Base-by-base conservation (phyloP, 148 eudicot genomes). In the Cornus suecica region DNA sequence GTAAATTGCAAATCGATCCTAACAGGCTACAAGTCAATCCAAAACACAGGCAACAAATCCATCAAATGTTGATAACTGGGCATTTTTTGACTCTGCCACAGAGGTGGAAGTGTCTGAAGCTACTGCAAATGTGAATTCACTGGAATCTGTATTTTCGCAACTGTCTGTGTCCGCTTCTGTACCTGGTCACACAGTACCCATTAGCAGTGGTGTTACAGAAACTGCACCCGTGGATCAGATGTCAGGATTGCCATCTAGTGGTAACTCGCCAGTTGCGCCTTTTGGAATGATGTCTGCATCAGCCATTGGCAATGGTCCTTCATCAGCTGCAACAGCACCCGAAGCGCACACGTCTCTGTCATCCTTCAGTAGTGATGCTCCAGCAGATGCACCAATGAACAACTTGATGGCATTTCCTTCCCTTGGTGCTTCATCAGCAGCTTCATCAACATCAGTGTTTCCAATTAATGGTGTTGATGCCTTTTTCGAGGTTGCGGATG, bases 1-100 rank as follows among this genome's bases (percentile, higher is more conserved):
- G n/a, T n/a, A n/a, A n/a, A n/a, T n/a, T n/a, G n/a, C n/a, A n/a
- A n/a, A n/a, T n/a, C n/a, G n/a, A n/a, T n/a, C n/a, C n/a, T n/a
- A n/a, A n/a, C n/a, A n/a, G n/a, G n/a, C n/a, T 66, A 29, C 78
- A n/a, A 72, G 37, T 74, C 83, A 86, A 27, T 66, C 90, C 14
- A 82, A 72, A 63, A 29, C 70, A 8, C 88, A 86, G 69, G 69
- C 82, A 69, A 77, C 88, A 70, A 74, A 76, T 78, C 56, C 86
- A 83, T 70, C 92, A 26, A 67, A 29, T 68, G 77, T 81, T 79
- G 88, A 90, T 79, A 85, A 95, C 77, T 93, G 98, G 99, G 98
- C 99, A 54, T 85, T 83, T 83, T 96, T 96, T 81, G 98, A 90
- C 82, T 83, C 83, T 27, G 72, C 83, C 69, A 23, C 83, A 0